Conservation (phyloP, 345 rosid genomes). For the Viola odorata region DNA sequence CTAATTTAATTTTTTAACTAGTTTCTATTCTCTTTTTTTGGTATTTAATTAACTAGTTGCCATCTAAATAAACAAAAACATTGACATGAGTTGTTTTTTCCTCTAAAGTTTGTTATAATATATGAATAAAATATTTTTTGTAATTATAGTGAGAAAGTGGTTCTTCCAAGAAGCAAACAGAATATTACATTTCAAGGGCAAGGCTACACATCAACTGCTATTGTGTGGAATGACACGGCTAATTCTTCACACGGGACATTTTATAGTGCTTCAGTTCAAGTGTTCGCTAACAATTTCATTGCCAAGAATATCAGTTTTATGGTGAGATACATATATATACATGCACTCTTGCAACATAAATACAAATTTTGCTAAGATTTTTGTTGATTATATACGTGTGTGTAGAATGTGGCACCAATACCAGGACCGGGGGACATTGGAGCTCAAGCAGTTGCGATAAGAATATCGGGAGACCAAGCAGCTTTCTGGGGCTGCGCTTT, state of each 20-base stretch:
- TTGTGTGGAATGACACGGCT: slow-evolving; percentile 87
- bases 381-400: not conserved
- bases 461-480: slow-evolving; percentile 64
- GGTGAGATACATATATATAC: slow-evolving; percentile 34
- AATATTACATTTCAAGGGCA: slow-evolving; percentile 90
- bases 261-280: slow-evolving; percentile 73
- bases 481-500: slow-evolving; percentile 84
- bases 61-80: not conserved
- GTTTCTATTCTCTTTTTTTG: not conserved
- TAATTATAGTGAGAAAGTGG: slow-evolving; percentile 59
- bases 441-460: slow-evolving; percentile 85
- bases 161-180: slow-evolving; percentile 53
- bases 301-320: slow-evolving; percentile 89
- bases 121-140: no score
- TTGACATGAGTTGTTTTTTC: no score
- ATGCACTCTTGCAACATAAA: no score
- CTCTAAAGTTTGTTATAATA: no score
- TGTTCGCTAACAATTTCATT: slow-evolving; percentile 63
- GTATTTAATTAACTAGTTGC: no score
- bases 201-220: slow-evolving; percentile 71
- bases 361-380: no score
- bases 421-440: slow-evolving; percentile 71
- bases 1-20: not conserved
- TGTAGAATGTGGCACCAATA: slow-evolving; percentile 74
- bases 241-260: slow-evolving; percentile 69